phyloP scores from a whole-genome alignment of 306 rosid genomes.

The Cucurbita moschata region DNA sequence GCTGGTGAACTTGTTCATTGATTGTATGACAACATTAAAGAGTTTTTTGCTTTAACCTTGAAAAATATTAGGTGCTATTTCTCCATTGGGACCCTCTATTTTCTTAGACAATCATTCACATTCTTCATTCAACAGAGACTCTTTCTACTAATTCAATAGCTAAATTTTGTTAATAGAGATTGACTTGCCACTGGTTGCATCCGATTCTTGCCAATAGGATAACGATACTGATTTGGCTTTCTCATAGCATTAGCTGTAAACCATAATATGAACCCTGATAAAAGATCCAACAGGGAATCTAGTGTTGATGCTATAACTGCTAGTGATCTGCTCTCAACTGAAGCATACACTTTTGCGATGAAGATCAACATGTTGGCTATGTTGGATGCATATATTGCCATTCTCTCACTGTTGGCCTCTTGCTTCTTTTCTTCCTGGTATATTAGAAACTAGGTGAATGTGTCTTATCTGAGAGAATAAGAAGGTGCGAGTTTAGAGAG shows the following conservation, averaged over 20 bases:
- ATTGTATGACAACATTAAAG: neutral
- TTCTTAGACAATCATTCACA: neutral
- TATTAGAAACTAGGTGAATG: neutral
- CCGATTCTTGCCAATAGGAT: slow-evolving; percentile 78
- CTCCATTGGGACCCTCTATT: neutral
- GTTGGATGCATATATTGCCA: slow-evolving; percentile 65
- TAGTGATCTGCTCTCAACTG: slow-evolving; percentile 63
- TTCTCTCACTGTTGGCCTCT: slow-evolving; percentile 35
- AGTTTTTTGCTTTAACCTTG: neutral
- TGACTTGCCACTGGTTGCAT: slow-evolving; percentile 86
- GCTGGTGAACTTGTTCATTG: neutral
- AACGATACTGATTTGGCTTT: slow-evolving; percentile 51
- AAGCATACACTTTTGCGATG: slow-evolving; percentile 69
- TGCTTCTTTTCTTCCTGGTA: slow-evolving; percentile 41
- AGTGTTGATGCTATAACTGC: slow-evolving; percentile 96
- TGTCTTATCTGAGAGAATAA: neutral
- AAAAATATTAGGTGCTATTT: neutral
- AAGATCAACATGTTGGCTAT: slow-evolving; percentile 58
- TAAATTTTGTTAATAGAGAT: neutral
- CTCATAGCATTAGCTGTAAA: slow-evolving; percentile 70
- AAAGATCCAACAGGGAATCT: slow-evolving; percentile 85
- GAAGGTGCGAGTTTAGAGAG: neutral
- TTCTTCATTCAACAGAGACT: neutral
- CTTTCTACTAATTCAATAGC: neutral
- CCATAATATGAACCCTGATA: slow-evolving; percentile 89